Evolutionary conservation across 108 stramenopile genomes (phyloP).

Genomic region (Cyclotella distinguenda): DNA sequence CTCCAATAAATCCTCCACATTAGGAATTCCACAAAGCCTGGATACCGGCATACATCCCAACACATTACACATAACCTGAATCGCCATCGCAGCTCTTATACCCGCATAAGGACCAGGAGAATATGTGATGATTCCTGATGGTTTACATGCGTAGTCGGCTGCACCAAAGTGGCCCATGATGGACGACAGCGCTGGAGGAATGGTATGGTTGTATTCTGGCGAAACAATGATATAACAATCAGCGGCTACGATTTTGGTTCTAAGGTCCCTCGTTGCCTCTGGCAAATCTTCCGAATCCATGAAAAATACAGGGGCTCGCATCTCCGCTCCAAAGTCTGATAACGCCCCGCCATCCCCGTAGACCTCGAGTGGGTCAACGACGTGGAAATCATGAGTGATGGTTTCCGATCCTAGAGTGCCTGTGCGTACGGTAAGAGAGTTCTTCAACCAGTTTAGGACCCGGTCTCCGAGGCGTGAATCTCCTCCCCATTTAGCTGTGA

Average conservation of each 20-base stretch:
- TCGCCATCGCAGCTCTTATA: conserved; percentile 59
- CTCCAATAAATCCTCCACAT: conserved; percentile 42
- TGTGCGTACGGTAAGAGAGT: conserved; percentile 33
- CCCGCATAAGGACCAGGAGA: conserved; percentile 59
- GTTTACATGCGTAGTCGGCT: conserved; percentile 53
- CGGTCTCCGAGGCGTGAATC: conserved; percentile 59
- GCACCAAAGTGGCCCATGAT: conserved; percentile 71
- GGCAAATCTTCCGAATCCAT: conserved; percentile 48
- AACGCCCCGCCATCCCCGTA: conserved; percentile 57
- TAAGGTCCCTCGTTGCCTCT: conserved; percentile 34
- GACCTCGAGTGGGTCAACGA: conserved; percentile 63
- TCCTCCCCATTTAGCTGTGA: conserved; percentile 60
- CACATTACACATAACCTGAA: conserved; percentile 60
- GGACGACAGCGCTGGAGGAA: conserved; percentile 55
- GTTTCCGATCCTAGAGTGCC: conserved; percentile 38
- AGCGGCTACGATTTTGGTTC: conserved; percentile 48
- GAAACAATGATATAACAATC: conserved; percentile 65
- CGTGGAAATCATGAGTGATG: conserved; percentile 54
- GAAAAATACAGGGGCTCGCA: conserved; percentile 51
- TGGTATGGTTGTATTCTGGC: conserved; percentile 67
- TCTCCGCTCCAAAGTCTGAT: conserved; percentile 44
- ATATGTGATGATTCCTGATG: conserved; percentile 61
- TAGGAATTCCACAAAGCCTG: conserved; percentile 53
- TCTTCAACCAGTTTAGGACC: conserved; percentile 56
- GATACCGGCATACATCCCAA: conserved; percentile 68